These are phyloP conservation scores for Lumnitzera littorea DNA, from an alignment of 345 rosid species.

Conservation along the genomic window DNA sequence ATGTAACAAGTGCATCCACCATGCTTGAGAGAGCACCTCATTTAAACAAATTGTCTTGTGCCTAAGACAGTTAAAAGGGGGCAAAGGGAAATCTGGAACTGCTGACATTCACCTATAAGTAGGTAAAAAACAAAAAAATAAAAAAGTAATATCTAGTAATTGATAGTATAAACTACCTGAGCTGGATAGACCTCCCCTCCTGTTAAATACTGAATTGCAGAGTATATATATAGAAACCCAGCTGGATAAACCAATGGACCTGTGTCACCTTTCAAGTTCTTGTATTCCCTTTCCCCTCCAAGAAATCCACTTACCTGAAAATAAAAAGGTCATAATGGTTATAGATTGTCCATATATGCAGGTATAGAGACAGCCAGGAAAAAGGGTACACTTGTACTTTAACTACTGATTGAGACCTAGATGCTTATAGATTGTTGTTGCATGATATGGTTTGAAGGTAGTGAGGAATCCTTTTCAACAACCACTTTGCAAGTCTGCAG, in stretches of 20 bases:
- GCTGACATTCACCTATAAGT: background rate
- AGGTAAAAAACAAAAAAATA: background rate
- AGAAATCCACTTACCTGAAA: conserved; percentile 81
- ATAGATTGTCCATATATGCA: conserved; percentile 3
- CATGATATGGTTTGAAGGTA: background rate
- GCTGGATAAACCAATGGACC: conserved; percentile 97
- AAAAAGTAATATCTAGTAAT: background rate
- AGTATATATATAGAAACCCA: conserved; percentile 85
- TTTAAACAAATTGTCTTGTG: too few relatives aligned
- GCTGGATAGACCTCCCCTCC: conserved; percentile 69
- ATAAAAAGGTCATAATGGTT: conserved; percentile 3
- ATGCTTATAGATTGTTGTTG: background rate
- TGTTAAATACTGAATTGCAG: conserved; percentile 60
- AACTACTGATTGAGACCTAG: conserved; percentile 3
- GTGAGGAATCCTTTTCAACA: background rate
- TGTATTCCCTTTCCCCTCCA: conserved; percentile 84
- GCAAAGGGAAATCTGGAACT: background rate
- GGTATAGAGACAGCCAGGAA: background rate
- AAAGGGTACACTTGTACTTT: too few relatives aligned
- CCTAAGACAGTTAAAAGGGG: background rate
- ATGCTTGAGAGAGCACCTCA: too few relatives aligned
- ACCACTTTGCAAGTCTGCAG: too few relatives aligned
- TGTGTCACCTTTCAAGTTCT: conserved; percentile 83
- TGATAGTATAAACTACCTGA: conserved; percentile 40
- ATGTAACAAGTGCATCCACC: too few relatives aligned